Conservation (phyloP, 768 basidiomycete genomes). For the Leccinum imitatum region DNA sequence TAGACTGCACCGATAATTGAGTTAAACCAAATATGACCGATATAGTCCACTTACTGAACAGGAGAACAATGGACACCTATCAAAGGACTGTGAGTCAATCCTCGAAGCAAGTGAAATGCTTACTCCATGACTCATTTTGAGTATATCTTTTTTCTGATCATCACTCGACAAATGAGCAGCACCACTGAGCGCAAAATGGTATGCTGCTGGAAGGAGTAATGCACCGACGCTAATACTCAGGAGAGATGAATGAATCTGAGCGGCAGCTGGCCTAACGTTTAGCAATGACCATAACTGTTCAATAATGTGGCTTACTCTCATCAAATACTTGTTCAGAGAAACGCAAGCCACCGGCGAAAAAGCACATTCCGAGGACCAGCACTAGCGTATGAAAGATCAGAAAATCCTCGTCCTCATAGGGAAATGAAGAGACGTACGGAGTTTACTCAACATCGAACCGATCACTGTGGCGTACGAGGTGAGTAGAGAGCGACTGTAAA, state of each 20-base stretch:
- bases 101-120: constrained; percentile 19
- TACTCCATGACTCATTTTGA: constrained; percentile 54
- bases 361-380: constrained; percentile 86
- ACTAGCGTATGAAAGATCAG: constrained; percentile 40
- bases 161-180: constrained; percentile 14
- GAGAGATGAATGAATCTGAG: constrained; percentile 74
- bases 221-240: constrained; percentile 79
- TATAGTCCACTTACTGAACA: constrained; percentile 43
- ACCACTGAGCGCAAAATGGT: constrained; percentile 54
- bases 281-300: background rate
- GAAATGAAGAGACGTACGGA: constrained; percentile 41
- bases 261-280: constrained; percentile 40
- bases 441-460: constrained; percentile 80
- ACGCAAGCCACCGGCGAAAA: constrained; percentile 78
- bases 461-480: constrained; percentile 50
- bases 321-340: constrained; percentile 83
- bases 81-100: constrained; percentile 2
- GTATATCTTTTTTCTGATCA: constrained; percentile 41
- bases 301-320: constrained; percentile 47
- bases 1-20: constrained; percentile 41
- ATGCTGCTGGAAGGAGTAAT: constrained; percentile 76
- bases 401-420: background rate
- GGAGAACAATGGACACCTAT: constrained; percentile 51
- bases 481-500: constrained; percentile 1
- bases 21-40: background rate